Evolutionary conservation across 768 basidiomycete species (phyloP).

Genomic region (Tricholoma matsutake): DNA sequence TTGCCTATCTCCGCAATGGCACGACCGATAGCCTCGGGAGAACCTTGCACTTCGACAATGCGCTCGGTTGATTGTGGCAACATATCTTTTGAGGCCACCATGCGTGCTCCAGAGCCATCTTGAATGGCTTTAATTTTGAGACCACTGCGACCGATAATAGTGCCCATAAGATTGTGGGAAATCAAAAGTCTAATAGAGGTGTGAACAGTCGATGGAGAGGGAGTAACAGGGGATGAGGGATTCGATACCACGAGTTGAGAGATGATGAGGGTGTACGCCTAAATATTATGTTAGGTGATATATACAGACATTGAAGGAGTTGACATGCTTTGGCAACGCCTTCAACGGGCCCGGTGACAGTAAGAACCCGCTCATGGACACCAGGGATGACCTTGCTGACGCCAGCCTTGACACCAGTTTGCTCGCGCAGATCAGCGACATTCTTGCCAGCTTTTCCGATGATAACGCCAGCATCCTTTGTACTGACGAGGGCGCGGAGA

Average conservation of each 20-base stretch:
- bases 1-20: constrained; percentile 96
- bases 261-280: constrained; percentile 96
- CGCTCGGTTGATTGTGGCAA: constrained; percentile 98
- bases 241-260: constrained; percentile 83
- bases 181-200: constrained; percentile 96
- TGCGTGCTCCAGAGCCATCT: constrained; percentile 91
- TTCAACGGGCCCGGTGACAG: constrained; percentile 89
- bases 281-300: constrained; percentile 12
- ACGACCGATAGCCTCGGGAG: constrained; percentile 87
- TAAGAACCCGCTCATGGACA: constrained; percentile 96
- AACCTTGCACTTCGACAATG: constrained; percentile 95
- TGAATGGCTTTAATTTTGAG: constrained; percentile 99
- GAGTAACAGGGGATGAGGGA: constrained; percentile 65
- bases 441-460: constrained; percentile 97
- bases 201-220: constrained; percentile 70
- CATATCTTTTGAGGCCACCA: constrained; percentile 99
- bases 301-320: constrained; percentile 4
- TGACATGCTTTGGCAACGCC: constrained; percentile 80
- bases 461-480: constrained; percentile 96
- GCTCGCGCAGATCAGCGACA: constrained; percentile 93
- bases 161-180: constrained; percentile 99
- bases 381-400: constrained; percentile 98
- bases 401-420: constrained; percentile 96
- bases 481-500: constrained; percentile 92
- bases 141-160: constrained; percentile 93